phyloP scores from a whole-genome alignment of 2,329 filamentous ascomycete genomes.

The Cladosporium phlei region DNA sequence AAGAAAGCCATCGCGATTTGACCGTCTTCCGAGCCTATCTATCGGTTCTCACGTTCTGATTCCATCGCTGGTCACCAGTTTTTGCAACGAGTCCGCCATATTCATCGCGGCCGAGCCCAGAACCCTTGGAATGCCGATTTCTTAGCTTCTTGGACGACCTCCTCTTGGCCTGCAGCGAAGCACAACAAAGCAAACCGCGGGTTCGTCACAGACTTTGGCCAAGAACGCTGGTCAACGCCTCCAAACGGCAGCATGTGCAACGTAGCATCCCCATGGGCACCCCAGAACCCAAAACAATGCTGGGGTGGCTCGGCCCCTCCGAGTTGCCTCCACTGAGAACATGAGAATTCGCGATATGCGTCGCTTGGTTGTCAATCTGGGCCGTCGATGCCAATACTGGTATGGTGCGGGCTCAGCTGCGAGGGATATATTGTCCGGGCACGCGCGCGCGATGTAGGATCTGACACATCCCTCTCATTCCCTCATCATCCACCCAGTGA shows the following conservation, averaged over 20 bases:
- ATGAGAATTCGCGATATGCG: background rate
- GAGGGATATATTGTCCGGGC: conserved; percentile 5
- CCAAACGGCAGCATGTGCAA: conserved; percentile 8
- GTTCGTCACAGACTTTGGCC: conserved; percentile 2
- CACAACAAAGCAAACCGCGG: conserved; percentile 8
- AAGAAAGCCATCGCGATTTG: too few relatives aligned
- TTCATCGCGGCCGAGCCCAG: too few relatives aligned
- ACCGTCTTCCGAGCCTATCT: too few relatives aligned
- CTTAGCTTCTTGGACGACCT: conserved; percentile 12
- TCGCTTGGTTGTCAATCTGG: conserved; percentile 6
- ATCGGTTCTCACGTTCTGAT: background rate
- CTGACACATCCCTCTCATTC: background rate
- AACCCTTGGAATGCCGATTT: conserved; percentile 10
- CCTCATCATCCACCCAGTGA: background rate
- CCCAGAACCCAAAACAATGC: conserved; percentile 6
- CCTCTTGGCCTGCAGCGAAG: conserved; percentile 13
- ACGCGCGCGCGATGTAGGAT: conserved; percentile 1
- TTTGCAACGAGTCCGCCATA: too few relatives aligned
- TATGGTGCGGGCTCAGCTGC: conserved; percentile 5
- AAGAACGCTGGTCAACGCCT: conserved; percentile 3
- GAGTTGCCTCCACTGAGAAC: too few relatives aligned
- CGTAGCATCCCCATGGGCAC: conserved; percentile 8
- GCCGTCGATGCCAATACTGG: conserved; percentile 6
- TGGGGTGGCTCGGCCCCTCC: background rate
- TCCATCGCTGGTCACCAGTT: too few relatives aligned